Percentiles rank a stretch among this genome's conserved stretches.
Conservation (phyloP, 345 rosid species). For the Boechera divaricarpa region DNA sequence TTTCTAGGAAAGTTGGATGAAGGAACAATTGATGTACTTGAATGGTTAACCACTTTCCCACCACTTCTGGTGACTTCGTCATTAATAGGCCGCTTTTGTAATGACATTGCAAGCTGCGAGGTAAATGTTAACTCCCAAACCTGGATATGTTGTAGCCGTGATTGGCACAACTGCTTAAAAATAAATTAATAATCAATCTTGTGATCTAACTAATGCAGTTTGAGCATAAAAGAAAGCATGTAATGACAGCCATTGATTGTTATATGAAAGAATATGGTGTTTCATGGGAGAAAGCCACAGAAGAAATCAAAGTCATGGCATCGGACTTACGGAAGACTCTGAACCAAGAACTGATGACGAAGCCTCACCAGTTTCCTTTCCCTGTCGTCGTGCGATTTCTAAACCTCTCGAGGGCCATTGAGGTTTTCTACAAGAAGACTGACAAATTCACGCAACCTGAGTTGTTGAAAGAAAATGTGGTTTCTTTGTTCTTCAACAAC, state of each 20-base stretch:
- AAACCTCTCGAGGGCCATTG: constrained; percentile 20
- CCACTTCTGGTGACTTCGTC: not conserved
- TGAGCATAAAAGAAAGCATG: too few relatives aligned
- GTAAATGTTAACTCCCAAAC: not conserved
- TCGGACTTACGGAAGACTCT: constrained; percentile 28
- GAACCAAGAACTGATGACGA: constrained; percentile 24
- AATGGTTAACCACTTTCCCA: constrained; percentile 20
- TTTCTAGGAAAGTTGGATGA: constrained; percentile 3
- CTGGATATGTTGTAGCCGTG: too few relatives aligned
- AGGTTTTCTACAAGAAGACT: constrained; percentile 24
- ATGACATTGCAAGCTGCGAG: constrained; percentile 17
- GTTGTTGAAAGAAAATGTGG: not conserved
- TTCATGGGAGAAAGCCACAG: too few relatives aligned
- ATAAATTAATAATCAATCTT: too few relatives aligned
- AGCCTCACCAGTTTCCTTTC: not conserved
- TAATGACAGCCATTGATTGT: too few relatives aligned
- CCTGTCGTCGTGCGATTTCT: constrained; percentile 8
- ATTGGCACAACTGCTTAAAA: too few relatives aligned
- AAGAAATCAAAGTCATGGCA: not conserved
- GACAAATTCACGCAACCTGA: not conserved
- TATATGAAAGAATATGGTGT: too few relatives aligned
- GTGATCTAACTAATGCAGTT: too few relatives aligned
- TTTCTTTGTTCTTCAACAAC: not conserved
- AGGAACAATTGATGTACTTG: not conserved
- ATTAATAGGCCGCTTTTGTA: not conserved